Base-by-base conservation (phyloP, 1,284 basidiomycete species). In the Vanrija humicola region DNA sequence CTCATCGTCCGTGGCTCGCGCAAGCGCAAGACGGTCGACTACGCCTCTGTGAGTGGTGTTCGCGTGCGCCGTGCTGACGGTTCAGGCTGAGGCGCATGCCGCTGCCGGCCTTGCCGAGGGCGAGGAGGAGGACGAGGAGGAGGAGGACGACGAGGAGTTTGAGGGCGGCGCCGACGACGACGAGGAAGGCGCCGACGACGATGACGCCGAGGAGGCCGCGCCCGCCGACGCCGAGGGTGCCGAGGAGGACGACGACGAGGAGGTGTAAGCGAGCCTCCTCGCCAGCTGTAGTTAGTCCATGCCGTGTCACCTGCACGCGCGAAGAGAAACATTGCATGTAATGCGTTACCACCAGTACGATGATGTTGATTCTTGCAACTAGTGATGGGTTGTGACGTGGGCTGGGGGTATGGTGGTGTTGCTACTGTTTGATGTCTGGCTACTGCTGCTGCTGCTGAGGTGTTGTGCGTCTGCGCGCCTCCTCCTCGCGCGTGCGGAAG, bases 401-500 rank as follows among this genome's bases (percentile, higher is more conserved):
- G 28, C 14, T 21, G 21, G 40, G n/a, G 40, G 21, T 2, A 23
- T 23, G 21, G 21, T 43, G 44, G 12, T 46, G 44, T 26, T 38
- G 48, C 34, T 45, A 52, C 63, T 23, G 49, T 58, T 28, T 28
- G 28, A 28, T 28, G 28, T 28, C 28, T 28, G 28, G 28, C 28
- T 7, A 7, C 28, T 34, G 34, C 34, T 34, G 12, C 34, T 34
- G 12, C 34, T 28, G 28, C 10, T 28, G 28, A 8, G 34, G 34
- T 14, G 34, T 34, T 34, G 34, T 79, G 43, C 80, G 69, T 29
- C 81, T 72, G 44, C 82, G 75, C 16, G 81, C 80, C 60, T 83
- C 80, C 59, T 84, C 83, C 60, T 83, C 82, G 46, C 81, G 77
- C 55, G 84, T 82, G 26, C 82, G 72, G 78, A 83, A 85, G 65